Conservation (phyloP, 495 filamentous ascomycete genomes). For the Bombardia bombarda region DNA sequence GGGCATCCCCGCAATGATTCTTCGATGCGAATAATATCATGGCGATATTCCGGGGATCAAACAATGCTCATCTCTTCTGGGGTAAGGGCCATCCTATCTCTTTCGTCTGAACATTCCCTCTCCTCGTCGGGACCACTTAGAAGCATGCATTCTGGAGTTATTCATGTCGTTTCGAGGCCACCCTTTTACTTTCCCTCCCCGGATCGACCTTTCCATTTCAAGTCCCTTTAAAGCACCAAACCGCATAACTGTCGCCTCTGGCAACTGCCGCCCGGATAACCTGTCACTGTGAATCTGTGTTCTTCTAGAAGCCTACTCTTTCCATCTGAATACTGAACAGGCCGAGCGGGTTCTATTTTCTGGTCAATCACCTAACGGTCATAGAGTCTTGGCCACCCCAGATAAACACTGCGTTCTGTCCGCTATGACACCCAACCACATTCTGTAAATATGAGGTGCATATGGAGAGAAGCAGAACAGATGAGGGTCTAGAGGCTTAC, state of each 20-base stretch:
- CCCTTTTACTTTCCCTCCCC: conserved; percentile 1
- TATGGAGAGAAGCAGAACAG: conserved; percentile 10
- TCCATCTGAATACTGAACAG: neutral
- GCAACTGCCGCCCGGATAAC: conserved; percentile 2
- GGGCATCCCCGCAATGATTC: conserved; percentile 25
- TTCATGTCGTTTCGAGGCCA: conserved; percentile 17
- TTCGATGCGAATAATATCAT: conserved; percentile 20
- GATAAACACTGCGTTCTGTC: conserved; percentile 12
- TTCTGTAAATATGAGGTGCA: conserved; percentile 7
- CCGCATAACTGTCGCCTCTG: conserved; percentile 11
- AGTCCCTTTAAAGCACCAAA: neutral
- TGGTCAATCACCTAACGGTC: neutral
- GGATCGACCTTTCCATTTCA: neutral
- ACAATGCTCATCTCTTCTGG: conserved; percentile 17
- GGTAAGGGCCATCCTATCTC: conserved; percentile 1
- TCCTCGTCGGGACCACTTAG: conserved; percentile 1
- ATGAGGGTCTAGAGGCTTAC: neutral
- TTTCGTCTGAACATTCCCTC: conserved; percentile 18
- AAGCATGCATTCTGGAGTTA: conserved; percentile 12
- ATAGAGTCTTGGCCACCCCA: conserved; percentile 1
- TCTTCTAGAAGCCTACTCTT: conserved; percentile 21
- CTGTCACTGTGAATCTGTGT: neutral
- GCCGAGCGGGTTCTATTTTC: neutral
- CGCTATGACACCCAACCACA: conserved; percentile 16
- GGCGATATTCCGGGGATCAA: conserved; percentile 17